Conservation (phyloP, 352 stramenopile species). For the Globisporangium cylindrosporum region DNA sequence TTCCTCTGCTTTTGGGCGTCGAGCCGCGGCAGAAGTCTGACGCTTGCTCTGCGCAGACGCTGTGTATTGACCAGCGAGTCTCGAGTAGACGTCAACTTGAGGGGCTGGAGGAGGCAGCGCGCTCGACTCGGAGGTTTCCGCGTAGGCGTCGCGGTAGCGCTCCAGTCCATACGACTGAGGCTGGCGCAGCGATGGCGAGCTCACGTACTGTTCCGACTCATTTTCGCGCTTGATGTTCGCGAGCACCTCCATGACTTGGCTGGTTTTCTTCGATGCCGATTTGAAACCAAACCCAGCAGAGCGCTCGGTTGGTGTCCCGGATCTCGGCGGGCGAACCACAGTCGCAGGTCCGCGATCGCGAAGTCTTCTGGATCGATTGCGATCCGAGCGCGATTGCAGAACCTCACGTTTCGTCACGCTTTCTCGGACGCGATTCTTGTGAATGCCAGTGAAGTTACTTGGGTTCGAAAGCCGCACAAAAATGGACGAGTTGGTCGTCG, state of each 20-base stretch:
- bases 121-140: slow-evolving; percentile 15
- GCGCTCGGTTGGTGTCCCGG: slow-evolving; percentile 55
- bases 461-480: slow-evolving; percentile 86
- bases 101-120: slow-evolving; percentile 50
- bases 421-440: slow-evolving; percentile 83
- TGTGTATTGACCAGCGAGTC: slow-evolving; percentile 79
- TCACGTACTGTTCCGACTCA: slow-evolving; percentile 53
- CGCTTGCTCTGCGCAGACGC: slow-evolving; percentile 81
- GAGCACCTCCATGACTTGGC: slow-evolving; percentile 75
- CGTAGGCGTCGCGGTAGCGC: slow-evolving; percentile 8
- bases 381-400: slow-evolving; percentile 68
- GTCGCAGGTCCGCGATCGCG: slow-evolving; percentile 47
- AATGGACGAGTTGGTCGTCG: slow-evolving; percentile 43
- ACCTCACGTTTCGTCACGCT: slow-evolving; percentile 81
- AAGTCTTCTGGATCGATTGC: slow-evolving; percentile 65
- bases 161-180: slow-evolving; percentile 39
- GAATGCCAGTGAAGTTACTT: slow-evolving; percentile 86
- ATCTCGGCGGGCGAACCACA: slow-evolving; percentile 45
- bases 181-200: slow-evolving; percentile 40
- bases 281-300: slow-evolving; percentile 44
- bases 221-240: slow-evolving; percentile 84
- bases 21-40: slow-evolving; percentile 34
- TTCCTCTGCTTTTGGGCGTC: slow-evolving; percentile 35
- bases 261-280: slow-evolving; percentile 52
- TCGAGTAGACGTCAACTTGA: slow-evolving; percentile 75